Percentiles rank a stretch among this genome's conserved stretches.
These are phyloP conservation scores for Penicillium daleae DNA, from an alignment of 495 filamentous ascomycete genomes.

Conservation along the genomic window DNA sequence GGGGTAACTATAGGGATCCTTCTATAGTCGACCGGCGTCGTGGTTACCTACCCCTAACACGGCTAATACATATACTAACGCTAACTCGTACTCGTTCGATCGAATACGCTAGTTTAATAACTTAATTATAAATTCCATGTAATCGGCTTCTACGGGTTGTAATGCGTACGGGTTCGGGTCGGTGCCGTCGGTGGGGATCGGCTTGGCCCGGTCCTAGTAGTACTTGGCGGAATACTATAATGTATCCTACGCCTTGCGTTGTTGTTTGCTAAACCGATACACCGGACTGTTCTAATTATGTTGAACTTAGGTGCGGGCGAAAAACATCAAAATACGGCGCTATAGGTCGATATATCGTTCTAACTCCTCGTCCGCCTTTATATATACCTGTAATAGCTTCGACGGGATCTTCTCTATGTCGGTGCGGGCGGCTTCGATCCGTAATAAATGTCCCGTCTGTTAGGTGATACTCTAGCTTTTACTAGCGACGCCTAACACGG, in stretches of 20 bases:
- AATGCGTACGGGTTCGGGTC: neutral
- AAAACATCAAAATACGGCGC: slow-evolving; percentile 4
- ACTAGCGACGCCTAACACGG: neutral
- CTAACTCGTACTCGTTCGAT: slow-evolving; percentile 3
- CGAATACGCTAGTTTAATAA: slow-evolving; percentile 1
- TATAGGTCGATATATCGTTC: slow-evolving; percentile 4
- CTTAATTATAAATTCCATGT: slow-evolving; percentile 2
- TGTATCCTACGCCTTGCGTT: neutral
- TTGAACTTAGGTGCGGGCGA: neutral
- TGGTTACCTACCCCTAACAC: neutral
- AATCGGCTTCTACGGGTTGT: neutral
- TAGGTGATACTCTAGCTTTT: slow-evolving; percentile 8
- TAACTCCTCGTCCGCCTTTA: slow-evolving; percentile 2
- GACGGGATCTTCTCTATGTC: slow-evolving; percentile 1
- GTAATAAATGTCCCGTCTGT: slow-evolving; percentile 5
- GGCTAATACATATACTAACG: slow-evolving; percentile 6
- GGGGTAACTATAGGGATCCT: slow-evolving; percentile 8
- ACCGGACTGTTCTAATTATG: slow-evolving; percentile 4
- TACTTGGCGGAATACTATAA: neutral
- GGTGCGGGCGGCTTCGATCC: slow-evolving; percentile 2
- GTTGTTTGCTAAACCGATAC: neutral
- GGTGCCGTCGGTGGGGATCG: neutral
- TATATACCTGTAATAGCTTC: slow-evolving; percentile 8
- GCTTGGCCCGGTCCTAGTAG: neutral
- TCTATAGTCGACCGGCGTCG: neutral